Base-by-base conservation (phyloP, 106 monocot genomes). In the Platanthera guangdongensis region DNA sequence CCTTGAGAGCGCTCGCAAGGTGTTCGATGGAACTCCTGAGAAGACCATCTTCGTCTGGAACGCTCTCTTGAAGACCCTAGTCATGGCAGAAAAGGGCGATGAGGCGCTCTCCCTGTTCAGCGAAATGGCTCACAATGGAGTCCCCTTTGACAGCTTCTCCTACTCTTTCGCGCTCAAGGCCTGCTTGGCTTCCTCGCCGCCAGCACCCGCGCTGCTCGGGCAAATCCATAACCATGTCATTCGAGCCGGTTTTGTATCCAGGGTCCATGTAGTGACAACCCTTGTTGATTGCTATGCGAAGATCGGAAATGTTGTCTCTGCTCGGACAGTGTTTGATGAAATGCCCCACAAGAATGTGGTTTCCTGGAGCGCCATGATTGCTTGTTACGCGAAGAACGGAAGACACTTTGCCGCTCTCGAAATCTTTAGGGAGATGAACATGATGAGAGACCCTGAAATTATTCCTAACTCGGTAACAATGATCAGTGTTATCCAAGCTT, bases 361-460 rank as follows among this genome's bases (percentile, higher is more conserved):
- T 57, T 86, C 94, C 0, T 94, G 91, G 94, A 94, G 89, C 54
- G 91, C 97, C 25, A 94, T 97, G 86, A 88, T 97, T 48, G 83
- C 84, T 54, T 95, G 91, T 46, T 94, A 90, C 49, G 89, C 89
- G 7, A 89, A 80, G 72, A 90, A 83, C 45, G 89, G 85, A 79
- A 86, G 85, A 4, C 81, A 87, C 0, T 79, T 86, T 16, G 85
- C 85, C 72, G 94, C 91, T 0, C 47, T 97, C 76, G 57, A 54
- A 47, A 75, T 97, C 32, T 97, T 95, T 45, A n/a, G 57, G 3
- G 77, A 81, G 68, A 95, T 95, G 95, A 78, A 90, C 81, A 60
- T 51, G 47, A 10, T 5, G 15, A 78, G 75, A 8, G 74, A 77
- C 25, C 10, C 67, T 3, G 75, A 86, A 47, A 68, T 70, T 10